Conservation (phyloP, 495 filamentous ascomycete genomes). For the Penicillium argentinense region DNA sequence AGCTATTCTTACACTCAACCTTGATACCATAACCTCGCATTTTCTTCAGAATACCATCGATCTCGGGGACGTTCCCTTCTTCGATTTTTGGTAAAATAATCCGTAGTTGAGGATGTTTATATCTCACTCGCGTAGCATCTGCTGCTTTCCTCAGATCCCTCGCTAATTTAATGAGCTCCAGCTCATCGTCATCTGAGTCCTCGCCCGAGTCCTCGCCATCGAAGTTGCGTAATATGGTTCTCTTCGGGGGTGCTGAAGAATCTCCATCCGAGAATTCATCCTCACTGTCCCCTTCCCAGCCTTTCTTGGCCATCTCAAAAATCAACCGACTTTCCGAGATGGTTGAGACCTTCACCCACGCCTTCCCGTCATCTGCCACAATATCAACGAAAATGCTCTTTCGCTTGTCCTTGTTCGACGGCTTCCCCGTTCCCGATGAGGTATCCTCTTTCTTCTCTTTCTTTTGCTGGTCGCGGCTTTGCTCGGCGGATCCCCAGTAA, state of each 20-base stretch:
- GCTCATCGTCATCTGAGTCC: slow-evolving; percentile 47
- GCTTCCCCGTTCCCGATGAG: slow-evolving; percentile 19
- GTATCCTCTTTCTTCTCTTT: slow-evolving; percentile 17
- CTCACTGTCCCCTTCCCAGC: slow-evolving; percentile 50
- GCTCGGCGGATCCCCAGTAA: slow-evolving; percentile 45
- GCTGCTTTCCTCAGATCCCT: slow-evolving; percentile 54
- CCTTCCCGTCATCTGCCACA: slow-evolving; percentile 52
- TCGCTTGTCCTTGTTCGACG: slow-evolving; percentile 39
- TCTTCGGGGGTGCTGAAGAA: slow-evolving; percentile 11
- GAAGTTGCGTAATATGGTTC: slow-evolving; percentile 37
- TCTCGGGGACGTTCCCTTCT: slow-evolving; percentile 47
- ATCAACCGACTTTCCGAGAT: slow-evolving; percentile 56
- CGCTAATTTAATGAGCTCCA: slow-evolving; percentile 58
- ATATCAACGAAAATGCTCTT: slow-evolving; percentile 49
- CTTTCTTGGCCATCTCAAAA: slow-evolving; percentile 64
- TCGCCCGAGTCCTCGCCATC: slow-evolving; percentile 21
- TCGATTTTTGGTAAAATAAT: slow-evolving; percentile 61
- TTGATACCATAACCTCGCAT: slow-evolving; percentile 57
- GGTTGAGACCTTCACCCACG: slow-evolving; percentile 64
- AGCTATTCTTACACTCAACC: slow-evolving; percentile 45
- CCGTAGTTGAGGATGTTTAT: slow-evolving; percentile 57
- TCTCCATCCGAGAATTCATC: slow-evolving; percentile 41
- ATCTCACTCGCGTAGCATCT: slow-evolving; percentile 52
- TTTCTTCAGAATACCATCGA: slow-evolving; percentile 56
- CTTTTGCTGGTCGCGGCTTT: slow-evolving; percentile 14